Evolutionary conservation across 1,139 yeast genomes (phyloP), one percentile per base, ranked within the genome.

Genomic region (Taphrina sp.): DNA sequence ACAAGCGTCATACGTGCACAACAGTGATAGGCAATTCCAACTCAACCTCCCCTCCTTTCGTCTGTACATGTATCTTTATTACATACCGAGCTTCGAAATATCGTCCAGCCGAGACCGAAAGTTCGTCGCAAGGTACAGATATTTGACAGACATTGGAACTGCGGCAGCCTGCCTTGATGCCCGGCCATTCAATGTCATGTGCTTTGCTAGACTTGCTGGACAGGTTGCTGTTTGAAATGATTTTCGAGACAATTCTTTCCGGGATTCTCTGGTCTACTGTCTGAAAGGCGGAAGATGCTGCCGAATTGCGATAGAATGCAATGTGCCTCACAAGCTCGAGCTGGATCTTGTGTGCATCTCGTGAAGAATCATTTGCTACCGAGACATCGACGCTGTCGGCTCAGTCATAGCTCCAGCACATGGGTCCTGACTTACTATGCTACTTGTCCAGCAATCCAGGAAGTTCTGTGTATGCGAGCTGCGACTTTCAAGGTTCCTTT

Each of bases 361-460:
- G 51, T 14, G 57, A 26, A 14, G 56, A 42, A 31, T 56, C 53
- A 23, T 56, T 56, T 28, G 58, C 42, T 39, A 42, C 37, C 16
- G 51, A 39, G n/a, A 56, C 56, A 24, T 56, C 58, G 26, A 56
- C 58, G 36, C 37, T 31, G 19, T 7, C 14, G 12, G 16, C 12
- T 43, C 14, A 31, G 37, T 22, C 10, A 17, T 33, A 10, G 31
- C 5, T 19, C 5, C 14, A 28, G 7, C 8, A 5, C 20, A 14
- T 7, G 19, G 5, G 17, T 19, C 12, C 14, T 5, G 22, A 5
- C 35, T 7, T 26, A 41, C 45, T 33, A 55, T 10, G 44, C 58
- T 3, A 34, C 28, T 29, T 56, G 58, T 14, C 58, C 58, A 3
- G 58, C 51, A 31, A 56, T 56, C 58, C 58, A 56, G 5, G 41